A percentile compares a stretch with the other conserved stretches of the same genome.
These are phyloP conservation scores for Phytophthora chlamydospora DNA, from an alignment of 352 stramenopile genomes.

Conservation along the genomic window DNA sequence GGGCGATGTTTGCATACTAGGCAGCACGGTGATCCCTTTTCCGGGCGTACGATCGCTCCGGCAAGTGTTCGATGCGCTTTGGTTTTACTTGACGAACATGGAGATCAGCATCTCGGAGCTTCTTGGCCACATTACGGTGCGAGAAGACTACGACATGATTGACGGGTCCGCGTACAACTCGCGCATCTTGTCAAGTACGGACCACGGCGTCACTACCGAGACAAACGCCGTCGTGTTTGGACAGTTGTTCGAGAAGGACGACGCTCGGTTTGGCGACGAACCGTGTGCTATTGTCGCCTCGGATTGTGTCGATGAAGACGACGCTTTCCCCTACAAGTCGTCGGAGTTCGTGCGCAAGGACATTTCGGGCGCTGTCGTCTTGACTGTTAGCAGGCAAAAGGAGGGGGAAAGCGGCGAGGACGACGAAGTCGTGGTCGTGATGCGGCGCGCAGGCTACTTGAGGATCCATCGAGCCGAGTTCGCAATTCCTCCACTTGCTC, in stretches of 20 bases:
- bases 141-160: conserved; percentile 30
- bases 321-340: conserved; percentile 34
- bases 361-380: conserved; percentile 31
- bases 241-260: conserved; percentile 22
- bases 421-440: conserved; percentile 18
- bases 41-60: conserved; percentile 34
- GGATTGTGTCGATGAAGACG: conserved; percentile 42
- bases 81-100: conserved; percentile 49
- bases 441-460: conserved; percentile 20
- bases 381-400: conserved; percentile 29
- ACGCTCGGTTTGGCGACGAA: conserved; percentile 17
- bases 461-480: conserved; percentile 26
- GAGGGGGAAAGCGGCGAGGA: not conserved
- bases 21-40: conserved; percentile 36
- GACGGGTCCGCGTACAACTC: conserved; percentile 32
- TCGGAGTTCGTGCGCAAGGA: conserved; percentile 36
- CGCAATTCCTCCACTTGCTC: conserved; percentile 3
- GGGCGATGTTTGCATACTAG: conserved; percentile 33
- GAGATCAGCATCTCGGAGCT: conserved; percentile 52
- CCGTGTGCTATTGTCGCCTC: conserved; percentile 29
- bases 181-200: conserved; percentile 31
- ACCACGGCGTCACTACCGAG: conserved; percentile 28
- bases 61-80: conserved; percentile 42
- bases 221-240: conserved; percentile 32
- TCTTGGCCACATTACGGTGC: conserved; percentile 21